Evolutionary conservation across 2,329 filamentous ascomycete genomes (phyloP).

Genomic region (Paramyrothecium sp.): DNA sequence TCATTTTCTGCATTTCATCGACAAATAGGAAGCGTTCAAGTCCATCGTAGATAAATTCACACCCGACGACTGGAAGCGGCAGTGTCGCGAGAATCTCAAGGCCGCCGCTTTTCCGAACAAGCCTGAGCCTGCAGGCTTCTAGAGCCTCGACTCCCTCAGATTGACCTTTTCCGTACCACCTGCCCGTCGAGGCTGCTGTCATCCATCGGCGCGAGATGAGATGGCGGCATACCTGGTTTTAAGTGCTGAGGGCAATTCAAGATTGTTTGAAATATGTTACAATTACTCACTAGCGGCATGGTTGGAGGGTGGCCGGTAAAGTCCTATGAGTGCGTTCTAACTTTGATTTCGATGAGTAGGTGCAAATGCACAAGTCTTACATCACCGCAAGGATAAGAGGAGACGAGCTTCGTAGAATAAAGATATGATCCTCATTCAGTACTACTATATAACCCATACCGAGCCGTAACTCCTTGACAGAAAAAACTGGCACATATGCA

Average conservation of each 20-base stretch:
- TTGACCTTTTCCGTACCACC: not conserved
- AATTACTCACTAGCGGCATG: too few relatives aligned
- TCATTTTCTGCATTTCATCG: slow-evolving; percentile 3
- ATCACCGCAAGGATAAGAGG: not conserved
- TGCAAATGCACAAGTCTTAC: not conserved
- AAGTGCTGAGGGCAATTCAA: too few relatives aligned
- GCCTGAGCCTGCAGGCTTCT: slow-evolving; percentile 53
- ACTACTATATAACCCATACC: not conserved
- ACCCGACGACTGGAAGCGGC: slow-evolving; percentile 70
- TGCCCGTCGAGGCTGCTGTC: not conserved
- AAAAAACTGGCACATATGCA: not conserved
- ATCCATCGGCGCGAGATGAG: too few relatives aligned
- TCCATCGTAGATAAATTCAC: slow-evolving; percentile 87
- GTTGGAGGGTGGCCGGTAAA: too few relatives aligned
- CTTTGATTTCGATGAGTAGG: too few relatives aligned
- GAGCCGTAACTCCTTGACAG: not conserved
- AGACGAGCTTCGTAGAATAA: not conserved
- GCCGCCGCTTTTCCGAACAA: slow-evolving; percentile 44
- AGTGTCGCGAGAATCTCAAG: slow-evolving; percentile 46
- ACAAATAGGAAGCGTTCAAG: slow-evolving; percentile 77
- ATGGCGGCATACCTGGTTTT: too few relatives aligned
- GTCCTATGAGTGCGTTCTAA: too few relatives aligned
- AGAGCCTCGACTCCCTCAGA: slow-evolving; percentile 5
- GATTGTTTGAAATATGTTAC: too few relatives aligned
- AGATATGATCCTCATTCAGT: not conserved